Conservation (phyloP, 345 rosid species). For the Syzygium aqueum region DNA sequence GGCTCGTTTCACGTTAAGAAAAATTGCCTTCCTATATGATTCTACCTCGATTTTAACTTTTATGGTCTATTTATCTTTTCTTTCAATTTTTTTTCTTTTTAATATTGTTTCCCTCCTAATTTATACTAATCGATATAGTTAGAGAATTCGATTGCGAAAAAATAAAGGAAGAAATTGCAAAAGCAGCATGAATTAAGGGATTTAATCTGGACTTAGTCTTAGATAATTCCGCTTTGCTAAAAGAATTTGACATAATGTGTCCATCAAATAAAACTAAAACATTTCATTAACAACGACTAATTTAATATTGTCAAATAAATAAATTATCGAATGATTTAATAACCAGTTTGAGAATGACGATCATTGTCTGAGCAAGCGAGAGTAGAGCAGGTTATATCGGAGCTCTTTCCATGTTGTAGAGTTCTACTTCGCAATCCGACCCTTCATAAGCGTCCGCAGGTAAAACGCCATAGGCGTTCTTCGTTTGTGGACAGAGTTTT, state of each 20-base stretch:
- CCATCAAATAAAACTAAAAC: neutral
- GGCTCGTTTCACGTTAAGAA: neutral
- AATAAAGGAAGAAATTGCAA: neutral
- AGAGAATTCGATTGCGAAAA: rapidly evolving
- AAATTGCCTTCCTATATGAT: neutral
- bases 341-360: neutral
- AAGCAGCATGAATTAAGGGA: neutral
- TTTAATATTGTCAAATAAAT: too few relatives aligned
- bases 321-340: neutral
- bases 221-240: neutral
- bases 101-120: neutral
- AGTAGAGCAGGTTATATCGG: neutral
- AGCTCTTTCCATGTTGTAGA: rapidly evolving
- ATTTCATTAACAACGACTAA: neutral
- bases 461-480: neutral
- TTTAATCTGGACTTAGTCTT: neutral
- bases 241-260: neutral
- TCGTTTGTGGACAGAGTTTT: neutral
- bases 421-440: neutral
- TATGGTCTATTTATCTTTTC: too few relatives aligned
- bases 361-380: neutral
- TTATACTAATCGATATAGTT: neutral
- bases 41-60: neutral
- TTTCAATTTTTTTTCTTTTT: neutral
- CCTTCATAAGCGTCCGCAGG: neutral